phyloP scores from a whole-genome alignment of 371 early-diverging fungal genomes.

The Batkoa obscura region DNA sequence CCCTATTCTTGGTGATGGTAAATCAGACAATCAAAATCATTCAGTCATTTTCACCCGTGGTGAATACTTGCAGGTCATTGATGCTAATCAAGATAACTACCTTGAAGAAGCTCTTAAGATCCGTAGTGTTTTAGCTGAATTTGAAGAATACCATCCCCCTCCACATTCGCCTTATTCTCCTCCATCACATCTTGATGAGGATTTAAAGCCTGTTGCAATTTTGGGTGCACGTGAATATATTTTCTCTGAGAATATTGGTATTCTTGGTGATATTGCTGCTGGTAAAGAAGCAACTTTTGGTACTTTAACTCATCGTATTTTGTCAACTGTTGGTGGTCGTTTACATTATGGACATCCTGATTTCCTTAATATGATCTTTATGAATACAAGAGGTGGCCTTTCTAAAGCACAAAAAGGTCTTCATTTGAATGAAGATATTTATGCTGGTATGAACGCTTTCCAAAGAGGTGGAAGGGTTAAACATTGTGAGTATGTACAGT shows the following conservation, averaged over 20 bases:
- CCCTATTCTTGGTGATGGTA: slow-evolving; percentile 79
- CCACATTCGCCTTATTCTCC: slow-evolving; percentile 5
- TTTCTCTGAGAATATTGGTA: slow-evolving; percentile 73
- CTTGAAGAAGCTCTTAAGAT: slow-evolving; percentile 77
- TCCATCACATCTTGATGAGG: slow-evolving; percentile 7
- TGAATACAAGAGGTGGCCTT: slow-evolving; percentile 75
- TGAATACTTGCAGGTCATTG: slow-evolving; percentile 65
- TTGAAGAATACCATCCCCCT: slow-evolving; percentile 40
- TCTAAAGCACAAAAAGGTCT: slow-evolving; percentile 82
- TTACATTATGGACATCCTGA: slow-evolving; percentile 86
- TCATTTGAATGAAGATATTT: slow-evolving; percentile 84
- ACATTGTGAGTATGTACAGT: slow-evolving; percentile 80
- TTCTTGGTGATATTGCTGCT: slow-evolving; percentile 76
- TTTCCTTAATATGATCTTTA: slow-evolving; percentile 70
- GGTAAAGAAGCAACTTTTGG: slow-evolving; percentile 82
- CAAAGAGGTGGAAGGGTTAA: slow-evolving; percentile 70
- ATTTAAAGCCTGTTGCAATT: slow-evolving; percentile 52
- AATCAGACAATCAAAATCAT: slow-evolving; percentile 81
- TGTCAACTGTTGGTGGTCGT: slow-evolving; percentile 65
- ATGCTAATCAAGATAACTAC: slow-evolving; percentile 87
- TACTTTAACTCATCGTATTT: slow-evolving; percentile 68
- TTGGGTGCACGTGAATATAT: slow-evolving; percentile 83
- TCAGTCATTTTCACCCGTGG: slow-evolving; percentile 71
- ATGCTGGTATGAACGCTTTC: slow-evolving; percentile 79
- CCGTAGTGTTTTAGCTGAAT: slow-evolving; percentile 70